These are phyloP conservation scores for Penicillium steckii DNA, from an alignment of 495 filamentous ascomycete species.

Conservation along the genomic window DNA sequence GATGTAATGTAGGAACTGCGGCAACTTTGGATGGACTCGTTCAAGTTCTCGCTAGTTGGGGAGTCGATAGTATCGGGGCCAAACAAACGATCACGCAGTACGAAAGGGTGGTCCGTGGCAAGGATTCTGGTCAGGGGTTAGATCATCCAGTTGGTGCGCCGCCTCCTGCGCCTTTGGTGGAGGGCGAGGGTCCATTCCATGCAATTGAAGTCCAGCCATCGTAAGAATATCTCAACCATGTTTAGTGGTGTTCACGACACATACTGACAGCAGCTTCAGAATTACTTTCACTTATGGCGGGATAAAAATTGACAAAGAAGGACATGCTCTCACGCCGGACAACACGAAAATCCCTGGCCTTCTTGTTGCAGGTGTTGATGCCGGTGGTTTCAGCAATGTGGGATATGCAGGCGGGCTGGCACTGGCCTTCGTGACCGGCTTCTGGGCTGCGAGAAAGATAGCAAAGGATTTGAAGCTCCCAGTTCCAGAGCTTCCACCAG, in stretches of 20 bases:
- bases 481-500: conserved; percentile 19
- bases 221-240: conserved; percentile 4
- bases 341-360: conserved; percentile 18
- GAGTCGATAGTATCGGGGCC: conserved; percentile 13
- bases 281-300: conserved; percentile 31
- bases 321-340: conserved; percentile 21
- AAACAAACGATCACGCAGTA: conserved; percentile 17
- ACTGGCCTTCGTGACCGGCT: conserved; percentile 24
- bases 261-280: conserved; percentile 1
- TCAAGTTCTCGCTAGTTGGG: conserved; percentile 15
- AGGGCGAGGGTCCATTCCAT: conserved; percentile 26
- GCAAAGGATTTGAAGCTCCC: conserved; percentile 15
- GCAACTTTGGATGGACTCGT: conserved; percentile 11
- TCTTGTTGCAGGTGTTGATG: conserved; percentile 26
- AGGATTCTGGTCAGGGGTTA: conserved; percentile 4
- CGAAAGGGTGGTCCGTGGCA: conserved; percentile 11
- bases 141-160: conserved; percentile 17
- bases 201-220: conserved; percentile 31
- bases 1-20: conserved; percentile 24
- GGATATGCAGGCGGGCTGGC: conserved; percentile 27
- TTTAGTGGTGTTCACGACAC: background rate
- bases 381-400: conserved; percentile 24
- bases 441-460: conserved; percentile 22
- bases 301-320: conserved; percentile 18
- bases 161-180: conserved; percentile 18